Evolutionary conservation across 768 basidiomycete species (phyloP).

Genomic region (Gelatoporia subvermispora): DNA sequence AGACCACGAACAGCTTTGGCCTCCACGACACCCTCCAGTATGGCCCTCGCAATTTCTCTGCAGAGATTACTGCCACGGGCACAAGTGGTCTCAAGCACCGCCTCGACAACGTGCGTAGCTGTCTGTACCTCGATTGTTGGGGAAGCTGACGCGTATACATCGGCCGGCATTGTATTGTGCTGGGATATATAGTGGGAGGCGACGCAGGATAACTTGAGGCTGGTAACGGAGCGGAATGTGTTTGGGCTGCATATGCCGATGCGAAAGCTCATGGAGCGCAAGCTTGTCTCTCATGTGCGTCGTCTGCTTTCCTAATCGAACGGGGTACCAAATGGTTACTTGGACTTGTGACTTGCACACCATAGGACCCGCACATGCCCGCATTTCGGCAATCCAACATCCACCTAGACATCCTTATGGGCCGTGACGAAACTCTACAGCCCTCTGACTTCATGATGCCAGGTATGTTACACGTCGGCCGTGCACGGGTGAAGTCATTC

Average conservation of each 20-base stretch:
- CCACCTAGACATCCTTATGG: slow-evolving; percentile 90
- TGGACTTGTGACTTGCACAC: neutral
- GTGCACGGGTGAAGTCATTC: neutral
- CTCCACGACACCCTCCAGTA: slow-evolving; percentile 86
- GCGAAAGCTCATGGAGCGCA: slow-evolving; percentile 90
- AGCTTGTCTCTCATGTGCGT: slow-evolving; percentile 72
- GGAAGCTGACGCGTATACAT: neutral
- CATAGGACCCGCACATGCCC: slow-evolving; percentile 63
- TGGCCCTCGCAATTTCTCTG: slow-evolving; percentile 77
- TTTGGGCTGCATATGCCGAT: slow-evolving; percentile 89
- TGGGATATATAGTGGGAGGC: slow-evolving; percentile 77
- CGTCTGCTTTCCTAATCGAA: neutral
- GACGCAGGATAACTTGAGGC: slow-evolving; percentile 82
- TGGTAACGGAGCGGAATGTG: slow-evolving; percentile 78
- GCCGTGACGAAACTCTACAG: slow-evolving; percentile 81
- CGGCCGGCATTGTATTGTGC: neutral
- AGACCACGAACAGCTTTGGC: slow-evolving; percentile 71
- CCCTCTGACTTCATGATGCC: slow-evolving; percentile 71
- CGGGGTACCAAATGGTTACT: neutral
- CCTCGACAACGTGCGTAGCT: slow-evolving; percentile 63
- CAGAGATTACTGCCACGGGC: slow-evolving; percentile 55
- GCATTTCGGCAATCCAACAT: slow-evolving; percentile 68
- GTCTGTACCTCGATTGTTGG: slow-evolving; percentile 1
- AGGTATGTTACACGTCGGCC: slow-evolving; percentile 36
- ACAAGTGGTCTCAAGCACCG: slow-evolving; percentile 60